A percentile compares a stretch with the other conserved stretches of the same genome.
Conservation (phyloP, 495 filamentous ascomycete genomes). For the Choiromyces venosus region DNA sequence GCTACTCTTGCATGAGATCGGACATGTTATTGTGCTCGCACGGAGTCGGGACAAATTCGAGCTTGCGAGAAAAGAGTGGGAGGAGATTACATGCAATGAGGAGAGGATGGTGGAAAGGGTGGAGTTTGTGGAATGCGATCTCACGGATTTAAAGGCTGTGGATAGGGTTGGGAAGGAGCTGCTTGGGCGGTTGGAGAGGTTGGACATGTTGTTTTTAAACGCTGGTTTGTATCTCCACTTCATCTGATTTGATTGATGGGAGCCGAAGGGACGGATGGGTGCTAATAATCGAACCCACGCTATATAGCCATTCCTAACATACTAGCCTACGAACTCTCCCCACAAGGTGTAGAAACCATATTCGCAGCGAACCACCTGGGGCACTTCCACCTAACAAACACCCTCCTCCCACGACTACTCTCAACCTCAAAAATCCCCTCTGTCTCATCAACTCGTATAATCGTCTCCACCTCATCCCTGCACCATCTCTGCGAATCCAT, state of each 20-base stretch:
- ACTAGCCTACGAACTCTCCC: conserved; percentile 35
- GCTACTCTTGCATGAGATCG: conserved; percentile 45
- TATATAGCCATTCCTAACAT: conserved; percentile 25
- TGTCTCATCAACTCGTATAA: conserved; percentile 38
- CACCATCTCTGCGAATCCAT: conserved; percentile 39
- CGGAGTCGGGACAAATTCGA: conserved; percentile 39
- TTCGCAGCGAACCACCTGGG: conserved; percentile 48
- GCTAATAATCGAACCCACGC: not conserved
- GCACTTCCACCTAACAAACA: conserved; percentile 43
- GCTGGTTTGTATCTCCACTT: conserved; percentile 38
- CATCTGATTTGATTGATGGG: not conserved
- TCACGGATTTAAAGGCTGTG: conserved; percentile 40
- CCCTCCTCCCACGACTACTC: conserved; percentile 43
- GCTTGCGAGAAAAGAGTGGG: conserved; percentile 37
- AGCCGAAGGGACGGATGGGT: not conserved
- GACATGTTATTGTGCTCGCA: conserved; percentile 44
- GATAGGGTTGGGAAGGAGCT: conserved; percentile 35
- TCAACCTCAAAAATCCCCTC: conserved; percentile 21
- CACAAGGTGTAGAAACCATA: conserved; percentile 42
- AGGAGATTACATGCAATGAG: conserved; percentile 1
- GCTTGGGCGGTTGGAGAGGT: conserved; percentile 16
- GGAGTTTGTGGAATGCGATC: conserved; percentile 43
- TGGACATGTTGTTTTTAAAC: conserved; percentile 47
- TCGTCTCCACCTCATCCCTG: conserved; percentile 42
- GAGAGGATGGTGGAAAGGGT: conserved; percentile 18